These are phyloP conservation scores for Vitellaria paradoxa DNA, from an alignment of 179 eudicot species.

Conservation along the genomic window DNA sequence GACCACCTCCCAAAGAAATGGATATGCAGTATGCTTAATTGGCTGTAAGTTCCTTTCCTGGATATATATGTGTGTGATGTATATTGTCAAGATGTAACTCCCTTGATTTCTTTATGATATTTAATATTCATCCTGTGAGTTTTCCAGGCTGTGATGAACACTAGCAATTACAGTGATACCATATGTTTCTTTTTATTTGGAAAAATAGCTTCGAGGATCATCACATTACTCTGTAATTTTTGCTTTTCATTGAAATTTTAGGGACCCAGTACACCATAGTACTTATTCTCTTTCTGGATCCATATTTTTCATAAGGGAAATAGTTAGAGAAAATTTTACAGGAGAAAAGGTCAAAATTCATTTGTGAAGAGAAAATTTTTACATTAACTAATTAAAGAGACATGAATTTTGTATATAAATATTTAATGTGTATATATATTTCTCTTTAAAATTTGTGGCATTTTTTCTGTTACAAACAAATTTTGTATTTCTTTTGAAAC, in stretches of 20 bases:
- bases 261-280: not conserved
- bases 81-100: not conserved
- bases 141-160: not conserved
- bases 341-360: not conserved
- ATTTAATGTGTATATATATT: not conserved
- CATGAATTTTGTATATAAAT: not conserved
- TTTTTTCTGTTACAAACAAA: not conserved
- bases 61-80: not conserved
- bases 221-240: not conserved
- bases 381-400: not conserved
- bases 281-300: not conserved
- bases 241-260: no score
- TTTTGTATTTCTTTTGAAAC: not conserved
- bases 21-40: constrained; percentile 54
- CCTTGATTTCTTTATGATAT: not conserved
- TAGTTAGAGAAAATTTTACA: not conserved
- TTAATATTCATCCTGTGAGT: not conserved
- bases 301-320: not conserved
- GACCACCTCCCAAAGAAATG: constrained; percentile 55
- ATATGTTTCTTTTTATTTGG: not conserved
- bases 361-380: not conserved
- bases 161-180: not conserved
- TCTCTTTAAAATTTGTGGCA: not conserved
- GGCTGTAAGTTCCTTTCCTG: constrained; percentile 53
- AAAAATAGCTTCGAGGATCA: not conserved